phyloP scores from a whole-genome alignment of 176 grass and related monocot genomes.

The Alopecurus myosuroides region DNA sequence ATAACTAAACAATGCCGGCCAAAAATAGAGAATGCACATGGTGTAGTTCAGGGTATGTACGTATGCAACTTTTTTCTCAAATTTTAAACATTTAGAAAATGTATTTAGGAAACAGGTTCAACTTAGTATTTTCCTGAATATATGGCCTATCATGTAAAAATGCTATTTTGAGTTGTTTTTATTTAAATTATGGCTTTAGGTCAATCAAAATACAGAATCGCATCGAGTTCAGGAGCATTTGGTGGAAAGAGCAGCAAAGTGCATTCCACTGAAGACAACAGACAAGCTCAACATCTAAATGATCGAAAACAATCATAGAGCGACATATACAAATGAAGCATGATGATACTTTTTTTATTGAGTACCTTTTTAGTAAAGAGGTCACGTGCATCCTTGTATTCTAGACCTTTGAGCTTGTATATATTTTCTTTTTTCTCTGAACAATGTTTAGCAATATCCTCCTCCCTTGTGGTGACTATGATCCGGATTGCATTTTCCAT shows the following conservation, averaged over 20 bases:
- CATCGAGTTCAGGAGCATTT: conserved; percentile 38
- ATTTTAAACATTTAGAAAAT: too few relatives aligned
- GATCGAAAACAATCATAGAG: background rate
- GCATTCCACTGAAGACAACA: conserved; percentile 25
- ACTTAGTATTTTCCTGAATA: too few relatives aligned
- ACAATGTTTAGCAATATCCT: background rate
- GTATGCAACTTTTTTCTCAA: too few relatives aligned
- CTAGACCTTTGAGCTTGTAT: background rate
- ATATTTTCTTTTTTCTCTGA: background rate
- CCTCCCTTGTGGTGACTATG: conserved; percentile 13
- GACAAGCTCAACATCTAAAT: background rate
- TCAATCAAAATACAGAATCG: conserved; percentile 71
- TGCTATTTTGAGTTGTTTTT: background rate
- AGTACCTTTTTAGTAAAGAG: conserved; percentile 7
- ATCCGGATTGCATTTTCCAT: background rate
- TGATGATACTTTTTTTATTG: background rate
- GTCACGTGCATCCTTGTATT: background rate
- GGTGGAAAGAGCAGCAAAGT: conserved; percentile 37
- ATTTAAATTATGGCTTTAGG: conserved; percentile 42
- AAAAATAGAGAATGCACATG: background rate
- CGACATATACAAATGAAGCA: background rate
- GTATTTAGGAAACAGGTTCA: too few relatives aligned
- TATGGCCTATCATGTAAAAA: background rate
- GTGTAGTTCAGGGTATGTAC: background rate
- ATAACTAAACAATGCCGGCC: too few relatives aligned